Base-by-base conservation (phyloP, 306 rosid genomes). In the Cercis canadensis region DNA sequence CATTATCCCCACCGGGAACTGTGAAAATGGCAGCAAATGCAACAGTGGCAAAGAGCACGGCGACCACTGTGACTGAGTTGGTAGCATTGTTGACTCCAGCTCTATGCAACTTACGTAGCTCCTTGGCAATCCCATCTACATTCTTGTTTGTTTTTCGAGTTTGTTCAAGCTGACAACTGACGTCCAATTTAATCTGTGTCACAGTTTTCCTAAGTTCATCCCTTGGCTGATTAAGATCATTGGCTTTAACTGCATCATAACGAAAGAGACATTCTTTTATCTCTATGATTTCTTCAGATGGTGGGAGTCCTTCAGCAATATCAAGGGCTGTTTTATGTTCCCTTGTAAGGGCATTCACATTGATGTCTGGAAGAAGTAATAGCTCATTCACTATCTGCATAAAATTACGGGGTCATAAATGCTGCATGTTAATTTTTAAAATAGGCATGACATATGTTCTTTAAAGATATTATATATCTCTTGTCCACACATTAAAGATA, bases 1-100 rank as follows among this genome's bases (percentile, higher is more conserved):
- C 70, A 32, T 67, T 1, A 37, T 90, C 92, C 17, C 98, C 98
- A 0, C 98, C 97, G 2, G 98, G 97, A 60, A 90, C 90, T 0
- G 97, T 86, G 73, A 93, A 93, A 44, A 90, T 24, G 29, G 90
- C 90, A 0, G 90, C 79, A 31, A 85, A 82, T 0, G 90, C 87
- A 41, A 85, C 85, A 1, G 90, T 85, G 9, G 90, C 83, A 53
- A 85, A 80, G 73, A 85, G 87, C 18, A 81, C 81, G 1, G 89
- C 89, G 5, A 82, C 89, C 49, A 85, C 29, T 0, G 87, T 85
- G 57, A 85, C 86, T 1, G 89, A 79, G 79, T 85, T 82, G 18
- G 87, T 79, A 16, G 89, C 85, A 45, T 60, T 85, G 66, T 82
- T 73, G 66, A 82, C 73, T 34, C 87, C 90, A 4, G 54, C 83